Evolutionary conservation across 2,329 filamentous ascomycete species (phyloP), one percentile per base, ranked within the genome.

Genomic region (Daldinia sp.): DNA sequence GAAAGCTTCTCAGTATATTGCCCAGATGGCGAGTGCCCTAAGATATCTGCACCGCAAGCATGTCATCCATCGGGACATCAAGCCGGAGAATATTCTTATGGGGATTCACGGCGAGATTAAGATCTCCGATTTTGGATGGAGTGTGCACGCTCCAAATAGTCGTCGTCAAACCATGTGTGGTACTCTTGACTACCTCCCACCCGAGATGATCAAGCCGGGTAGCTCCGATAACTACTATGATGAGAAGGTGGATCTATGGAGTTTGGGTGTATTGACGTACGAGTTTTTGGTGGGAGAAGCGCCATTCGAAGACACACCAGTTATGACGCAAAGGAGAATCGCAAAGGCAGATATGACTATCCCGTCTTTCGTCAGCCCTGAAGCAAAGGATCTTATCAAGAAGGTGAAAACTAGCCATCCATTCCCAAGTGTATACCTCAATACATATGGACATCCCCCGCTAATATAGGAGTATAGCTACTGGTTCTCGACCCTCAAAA

Each of bases 51-150:
- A 97, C 82, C 93, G 93, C 77, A 98, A 98, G 82, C 93, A 97
- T 77, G 92, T 98, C 70, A 98, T 98, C 81, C 94, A 98, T 79
- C 87, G 94, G 61, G 94, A 98, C 73, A 98, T 98, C 81, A 98
- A 98, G 82, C 94, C 94, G 2, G 94, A 98, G 79, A 98, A 98
- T 74, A 98, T 98, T 68, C 85, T 98, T 19, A 90, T 98, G 27
- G 94, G 94, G 11, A 93, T 98, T 63, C 94, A 98, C 75, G 95
- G 94, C 69, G 95, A 99, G 82, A 94, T 99, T 81, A 99, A 99
- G 79, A 94, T 99, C 74, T 96, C 93, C 3, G 95, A 99, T 78
- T 99, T 98, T 74, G 94, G 95, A 50, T 99, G 95, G 95, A 96
- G 92, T 76, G 95, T 98, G 3, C 95, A 99, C 78, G 95, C 95